A percentile compares a stretch with the other conserved stretches of the same genome.
These are phyloP conservation scores for Biscogniauxia sp. DNA, from an alignment of 2,329 filamentous ascomycete genomes.

Conservation along the genomic window DNA sequence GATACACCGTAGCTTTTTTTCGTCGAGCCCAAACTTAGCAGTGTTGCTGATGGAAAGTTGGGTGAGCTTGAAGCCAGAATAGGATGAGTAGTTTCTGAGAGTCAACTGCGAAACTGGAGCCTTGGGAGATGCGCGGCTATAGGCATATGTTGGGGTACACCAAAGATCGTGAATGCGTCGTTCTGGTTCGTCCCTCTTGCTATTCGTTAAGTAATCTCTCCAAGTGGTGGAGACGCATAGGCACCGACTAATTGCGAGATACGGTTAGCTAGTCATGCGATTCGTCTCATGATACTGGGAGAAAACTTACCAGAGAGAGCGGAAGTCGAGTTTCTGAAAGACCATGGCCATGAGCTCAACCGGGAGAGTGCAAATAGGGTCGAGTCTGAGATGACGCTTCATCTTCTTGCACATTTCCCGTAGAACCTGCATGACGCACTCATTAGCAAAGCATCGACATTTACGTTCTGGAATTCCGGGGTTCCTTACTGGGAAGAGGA, in stretches of 20 bases:
- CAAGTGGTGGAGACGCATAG: slow-evolving; percentile 28
- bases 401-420: slow-evolving; percentile 19
- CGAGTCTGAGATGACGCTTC: slow-evolving; percentile 12
- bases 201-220: slow-evolving; percentile 19
- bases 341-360: slow-evolving; percentile 27
- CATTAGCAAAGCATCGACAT: not conserved
- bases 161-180: slow-evolving; percentile 19
- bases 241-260: slow-evolving; percentile 18
- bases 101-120: not conserved
- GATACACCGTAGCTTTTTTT: slow-evolving; percentile 5
- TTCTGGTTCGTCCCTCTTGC: not conserved
- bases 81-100: slow-evolving; percentile 9
- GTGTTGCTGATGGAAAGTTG: slow-evolving; percentile 19
- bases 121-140: not conserved
- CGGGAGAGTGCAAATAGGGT: slow-evolving; percentile 25
- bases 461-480: not conserved
- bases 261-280: not conserved
- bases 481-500: slow-evolving; percentile 20
- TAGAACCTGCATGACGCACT: slow-evolving; percentile 12
- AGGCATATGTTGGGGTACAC: slow-evolving; percentile 21
- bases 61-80: slow-evolving; percentile 9
- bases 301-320: slow-evolving; percentile 21
- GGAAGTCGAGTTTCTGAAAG: slow-evolving; percentile 22
- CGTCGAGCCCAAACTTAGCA: slow-evolving; percentile 10
- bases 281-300: not conserved